Base-by-base conservation (phyloP, 768 basidiomycete species). In the Lactarius evosmus region DNA sequence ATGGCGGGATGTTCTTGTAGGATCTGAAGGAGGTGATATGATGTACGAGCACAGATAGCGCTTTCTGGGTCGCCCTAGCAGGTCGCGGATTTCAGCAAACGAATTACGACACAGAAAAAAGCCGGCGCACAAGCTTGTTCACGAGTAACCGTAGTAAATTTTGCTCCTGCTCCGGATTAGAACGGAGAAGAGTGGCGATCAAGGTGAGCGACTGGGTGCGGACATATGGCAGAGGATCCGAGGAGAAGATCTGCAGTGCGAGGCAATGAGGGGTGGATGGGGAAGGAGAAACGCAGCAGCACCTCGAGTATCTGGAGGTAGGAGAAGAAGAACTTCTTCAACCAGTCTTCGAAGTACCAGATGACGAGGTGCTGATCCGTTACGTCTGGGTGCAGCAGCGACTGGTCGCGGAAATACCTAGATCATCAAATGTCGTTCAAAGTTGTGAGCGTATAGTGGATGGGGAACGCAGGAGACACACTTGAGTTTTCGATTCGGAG, bases 301-400 rank as follows among this genome's bases (percentile, higher is more conserved):
- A 90, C 93, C 83, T 99, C 96, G 19, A 98, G 84, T 41, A 91
- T 85, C 73, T 96, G 92, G 3, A 98, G 82, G 41, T 97, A 75
- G 2, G 87, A 87, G 76, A 96, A 98, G 77, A 97, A 98, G 74
- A 89, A 98, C 67, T 94, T 95, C 76, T 99, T 99, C 56, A 98
- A 74, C 91, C 93, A 98, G 70, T 98, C 96, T 74, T 99, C 97
- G 74, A 97, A 98, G 65, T 88, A 89, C 88, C 91, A 98, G 3
- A 88, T 62, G 6, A 95, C 70, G 0, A 98, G 75, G 72, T 91
- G 84, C 57, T 84, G 79, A 61, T 95, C 90, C 0, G 88, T 86
- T 32, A 84, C 79, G 19, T 76, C 75, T 0, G 84, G 81, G 72
- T 88, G 87, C 1, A 78, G 73, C 57, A 93, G 73, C 14, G 90